Percentiles rank a stretch among this genome's conserved stretches.
phyloP scores from a whole-genome alignment of 2,329 filamentous ascomycete genomes.

The Curvularia verruculosa region DNA sequence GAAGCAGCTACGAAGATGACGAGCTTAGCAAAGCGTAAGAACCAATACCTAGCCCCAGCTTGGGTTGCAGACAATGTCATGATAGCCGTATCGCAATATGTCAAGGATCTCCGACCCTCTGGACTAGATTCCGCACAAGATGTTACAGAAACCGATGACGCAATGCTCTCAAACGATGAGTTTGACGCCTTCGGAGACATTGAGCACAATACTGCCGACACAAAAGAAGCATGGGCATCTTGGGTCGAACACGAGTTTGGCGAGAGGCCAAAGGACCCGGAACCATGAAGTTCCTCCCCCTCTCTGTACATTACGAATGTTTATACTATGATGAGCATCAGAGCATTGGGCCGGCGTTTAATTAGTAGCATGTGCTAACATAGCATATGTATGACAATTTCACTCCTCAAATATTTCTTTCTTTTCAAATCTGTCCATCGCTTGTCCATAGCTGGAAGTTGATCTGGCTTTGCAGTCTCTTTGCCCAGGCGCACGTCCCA shows the following conservation, averaged over 20 bases:
- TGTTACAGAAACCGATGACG: conserved; percentile 12
- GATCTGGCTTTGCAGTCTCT: neutral
- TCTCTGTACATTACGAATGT: conserved; percentile 16
- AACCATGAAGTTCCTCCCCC: conserved; percentile 11
- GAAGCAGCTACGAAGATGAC: conserved; percentile 24
- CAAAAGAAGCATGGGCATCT: conserved; percentile 30
- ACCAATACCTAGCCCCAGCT: conserved; percentile 28
- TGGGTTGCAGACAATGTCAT: conserved; percentile 44
- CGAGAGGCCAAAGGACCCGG: conserved; percentile 28
- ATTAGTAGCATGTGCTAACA: neutral
- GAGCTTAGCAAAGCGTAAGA: conserved; percentile 21
- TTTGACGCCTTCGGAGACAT: conserved; percentile 1
- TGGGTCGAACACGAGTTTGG: conserved; percentile 41
- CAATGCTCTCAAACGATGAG: conserved; percentile 9
- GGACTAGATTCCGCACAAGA: neutral
- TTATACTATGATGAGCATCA: neutral
- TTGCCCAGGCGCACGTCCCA: neutral
- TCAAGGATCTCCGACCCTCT: conserved; percentile 20
- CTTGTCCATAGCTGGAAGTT: neutral
- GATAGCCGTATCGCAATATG: conserved; percentile 38
- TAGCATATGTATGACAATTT: neutral
- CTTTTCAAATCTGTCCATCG: neutral
- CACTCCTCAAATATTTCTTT: neutral
- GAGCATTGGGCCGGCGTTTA: conserved; percentile 9
- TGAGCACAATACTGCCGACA: neutral